phyloP scores from a whole-genome alignment of 495 filamentous ascomycete genomes.

The Penicillium manginii region DNA sequence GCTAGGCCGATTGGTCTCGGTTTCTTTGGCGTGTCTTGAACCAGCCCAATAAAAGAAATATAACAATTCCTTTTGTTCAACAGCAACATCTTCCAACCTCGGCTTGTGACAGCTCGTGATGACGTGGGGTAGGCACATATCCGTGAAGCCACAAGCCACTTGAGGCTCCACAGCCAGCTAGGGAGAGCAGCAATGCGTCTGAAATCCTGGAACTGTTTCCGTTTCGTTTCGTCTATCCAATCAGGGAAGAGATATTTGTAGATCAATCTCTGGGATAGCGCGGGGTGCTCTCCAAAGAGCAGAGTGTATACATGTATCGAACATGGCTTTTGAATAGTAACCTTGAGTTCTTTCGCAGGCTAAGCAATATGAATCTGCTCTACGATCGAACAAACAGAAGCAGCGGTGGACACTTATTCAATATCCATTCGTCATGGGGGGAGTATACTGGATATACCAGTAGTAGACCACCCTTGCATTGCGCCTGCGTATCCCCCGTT shows the following conservation, averaged over 20 bases:
- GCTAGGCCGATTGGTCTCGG: slow-evolving; percentile 15
- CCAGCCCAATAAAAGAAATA: slow-evolving; percentile 20
- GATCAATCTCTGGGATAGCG: no score
- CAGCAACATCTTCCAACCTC: not conserved
- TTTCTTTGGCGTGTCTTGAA: slow-evolving; percentile 15
- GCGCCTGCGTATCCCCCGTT: slow-evolving; percentile 3
- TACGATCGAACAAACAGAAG: no score
- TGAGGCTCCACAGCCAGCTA: not conserved
- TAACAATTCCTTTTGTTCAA: slow-evolving; percentile 6
- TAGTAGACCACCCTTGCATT: slow-evolving; percentile 21
- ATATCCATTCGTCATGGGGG: not conserved
- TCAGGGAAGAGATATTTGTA: not conserved
- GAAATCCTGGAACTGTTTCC: not conserved
- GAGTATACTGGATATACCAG: not conserved
- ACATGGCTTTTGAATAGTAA: no score
- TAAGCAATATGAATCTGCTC: no score
- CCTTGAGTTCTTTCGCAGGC: no score
- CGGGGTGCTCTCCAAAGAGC: no score
- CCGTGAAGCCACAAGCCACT: slow-evolving; percentile 1
- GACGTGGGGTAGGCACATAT: slow-evolving; percentile 2
- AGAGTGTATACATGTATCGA: no score
- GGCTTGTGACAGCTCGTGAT: not conserved
- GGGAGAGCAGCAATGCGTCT: not conserved
- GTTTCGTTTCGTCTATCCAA: not conserved
- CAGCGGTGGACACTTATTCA: no score